phyloP scores from a whole-genome alignment of 306 rosid genomes.

The Medicago lupulina region DNA sequence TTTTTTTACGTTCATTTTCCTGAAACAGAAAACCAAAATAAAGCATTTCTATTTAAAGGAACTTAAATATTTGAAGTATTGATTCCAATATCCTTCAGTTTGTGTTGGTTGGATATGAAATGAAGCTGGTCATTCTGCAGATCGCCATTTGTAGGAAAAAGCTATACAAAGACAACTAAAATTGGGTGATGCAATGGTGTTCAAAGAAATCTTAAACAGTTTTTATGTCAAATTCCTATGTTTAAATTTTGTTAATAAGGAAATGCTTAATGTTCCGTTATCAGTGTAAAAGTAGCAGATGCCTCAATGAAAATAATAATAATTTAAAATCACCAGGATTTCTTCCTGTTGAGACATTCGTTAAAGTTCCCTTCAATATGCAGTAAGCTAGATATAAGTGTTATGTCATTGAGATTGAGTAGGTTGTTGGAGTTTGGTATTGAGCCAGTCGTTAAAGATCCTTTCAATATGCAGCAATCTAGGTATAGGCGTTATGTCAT shows the following conservation, averaged over 20 bases:
- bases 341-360: not conserved
- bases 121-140: conserved; percentile 23
- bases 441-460: conserved; percentile 14
- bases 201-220: conserved; percentile 6
- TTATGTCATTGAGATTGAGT: not conserved
- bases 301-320: not conserved
- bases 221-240: conserved; percentile 1
- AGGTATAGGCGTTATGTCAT: not conserved
- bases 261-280: not conserved
- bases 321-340: not conserved
- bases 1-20: not conserved
- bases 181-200: conserved; percentile 33
- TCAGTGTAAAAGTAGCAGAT: conserved; percentile 5
- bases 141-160: conserved; percentile 33
- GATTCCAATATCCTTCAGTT: conserved; percentile 6
- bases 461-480: not conserved
- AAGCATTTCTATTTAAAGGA: conserved; percentile 18
- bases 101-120: conserved; percentile 31
- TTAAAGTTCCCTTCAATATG: conserved; percentile 9
- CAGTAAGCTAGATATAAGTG: conserved; percentile 4
- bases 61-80: conserved; percentile 26
- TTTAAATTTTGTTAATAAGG: conserved; percentile 1
- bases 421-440: conserved; percentile 11
- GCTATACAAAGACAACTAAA: conserved; percentile 2
- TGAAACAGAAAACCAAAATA: not conserved